Evolutionary conservation across 176 grass and related monocot genomes (phyloP).

Genomic region (Carex littledalei): DNA sequence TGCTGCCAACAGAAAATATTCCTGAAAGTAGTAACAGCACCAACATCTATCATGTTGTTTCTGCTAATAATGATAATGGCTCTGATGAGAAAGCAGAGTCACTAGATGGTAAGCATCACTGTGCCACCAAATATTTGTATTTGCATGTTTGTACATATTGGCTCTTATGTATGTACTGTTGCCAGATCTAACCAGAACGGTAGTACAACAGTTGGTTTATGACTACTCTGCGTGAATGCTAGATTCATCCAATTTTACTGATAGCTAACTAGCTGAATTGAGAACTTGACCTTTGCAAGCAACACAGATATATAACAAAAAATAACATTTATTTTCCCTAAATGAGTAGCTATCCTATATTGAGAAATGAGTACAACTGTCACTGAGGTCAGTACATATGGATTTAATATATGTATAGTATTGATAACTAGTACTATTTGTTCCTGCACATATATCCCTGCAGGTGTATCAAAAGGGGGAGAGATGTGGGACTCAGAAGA

Average conservation of each 20-base stretch:
- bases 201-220: neutral
- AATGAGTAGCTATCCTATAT: neutral
- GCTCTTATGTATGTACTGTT: neutral
- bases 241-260: neutral
- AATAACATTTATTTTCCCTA: neutral
- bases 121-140: neutral
- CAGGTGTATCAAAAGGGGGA: conserved; percentile 34
- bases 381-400: neutral
- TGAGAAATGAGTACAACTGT: neutral
- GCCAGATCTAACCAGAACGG: neutral
- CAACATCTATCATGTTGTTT: conserved; percentile 2
- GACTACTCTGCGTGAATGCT: neutral
- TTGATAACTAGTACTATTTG: neutral
- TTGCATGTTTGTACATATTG: neutral
- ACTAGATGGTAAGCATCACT: conserved; percentile 6
- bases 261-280: neutral
- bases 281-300: neutral
- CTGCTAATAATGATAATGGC: conserved; percentile 26
- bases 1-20: neutral
- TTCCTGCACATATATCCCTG: neutral
- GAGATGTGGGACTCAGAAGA: conserved; percentile 61
- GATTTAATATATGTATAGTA: neutral
- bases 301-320: neutral
- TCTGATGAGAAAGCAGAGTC: conserved; percentile 34
- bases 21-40: conserved; percentile 22